These are phyloP conservation scores for Metschnikowia lachancei DNA, from an alignment of 805 yeast species.

Conservation along the genomic window DNA sequence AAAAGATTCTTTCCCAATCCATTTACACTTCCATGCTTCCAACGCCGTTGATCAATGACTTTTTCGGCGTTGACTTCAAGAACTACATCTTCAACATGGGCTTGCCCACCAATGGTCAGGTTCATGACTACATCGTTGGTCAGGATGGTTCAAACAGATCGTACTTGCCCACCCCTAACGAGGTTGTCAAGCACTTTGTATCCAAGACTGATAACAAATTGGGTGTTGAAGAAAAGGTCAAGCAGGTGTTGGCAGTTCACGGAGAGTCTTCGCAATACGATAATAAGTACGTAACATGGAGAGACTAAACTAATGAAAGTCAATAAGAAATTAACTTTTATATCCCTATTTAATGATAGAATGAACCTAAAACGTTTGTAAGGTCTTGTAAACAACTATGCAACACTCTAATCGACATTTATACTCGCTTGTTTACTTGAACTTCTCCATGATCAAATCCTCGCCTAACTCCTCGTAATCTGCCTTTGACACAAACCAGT, in stretches of 20 bases:
- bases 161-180: constrained; percentile 65
- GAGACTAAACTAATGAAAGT: constrained; percentile 18
- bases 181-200: constrained; percentile 63
- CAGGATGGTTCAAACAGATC: constrained; percentile 62
- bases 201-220: constrained; percentile 47
- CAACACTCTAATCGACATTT: too few species aligned
- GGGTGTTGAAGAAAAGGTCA: constrained; percentile 63
- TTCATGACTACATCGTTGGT: constrained; percentile 67
- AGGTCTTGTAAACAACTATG: not conserved
- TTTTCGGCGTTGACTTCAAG: constrained; percentile 39
- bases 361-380: constrained; percentile 1
- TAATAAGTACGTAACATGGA: constrained; percentile 43
- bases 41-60: constrained; percentile 38
- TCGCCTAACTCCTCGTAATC: constrained; percentile 67
- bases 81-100: constrained; percentile 68
- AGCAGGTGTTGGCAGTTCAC: constrained; percentile 58
- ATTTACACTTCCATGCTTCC: constrained; percentile 17
- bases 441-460: constrained; percentile 43
- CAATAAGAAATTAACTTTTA: not conserved
- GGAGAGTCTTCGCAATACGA: constrained; percentile 42
- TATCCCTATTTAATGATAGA: constrained; percentile 1
- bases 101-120: constrained; percentile 68
- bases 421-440: constrained; percentile 27
- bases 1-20: constrained; percentile 22
- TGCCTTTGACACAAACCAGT: constrained; percentile 56